Base-by-base conservation (phyloP, 768 basidiomycete species). In the Phlegmacium glaucopus region DNA sequence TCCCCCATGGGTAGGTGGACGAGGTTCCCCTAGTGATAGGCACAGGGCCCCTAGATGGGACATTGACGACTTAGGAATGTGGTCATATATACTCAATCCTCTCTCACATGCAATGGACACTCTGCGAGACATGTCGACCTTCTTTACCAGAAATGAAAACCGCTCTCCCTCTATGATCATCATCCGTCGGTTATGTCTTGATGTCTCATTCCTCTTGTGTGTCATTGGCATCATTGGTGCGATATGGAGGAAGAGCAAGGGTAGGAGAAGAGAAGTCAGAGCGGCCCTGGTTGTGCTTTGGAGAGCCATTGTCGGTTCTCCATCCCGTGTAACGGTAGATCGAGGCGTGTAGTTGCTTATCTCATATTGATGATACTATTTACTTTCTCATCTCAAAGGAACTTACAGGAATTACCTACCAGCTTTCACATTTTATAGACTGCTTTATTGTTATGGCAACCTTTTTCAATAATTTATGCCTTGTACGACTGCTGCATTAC, bases 41-140 rank as follows among this genome's bases (percentile, higher is more conserved):
- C 61, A 60, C 28, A 66, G 63, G 27, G 50, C 29, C 9, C 63
- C 65, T 27, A 65, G 72, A 15, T 88, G 85, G 83, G 85, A 90
- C 60, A 59, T 87, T n/a, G 78, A 88, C 42, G 87, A 91, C 60
- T 71, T 91, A 61, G 90, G 90, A 39, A 77, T 91, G 71, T 93
- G 90, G 90, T 79, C 90, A 6, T 56, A 85, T 38, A 70, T 90
- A 12, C 67, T 89, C 6, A 80, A 77, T 49, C 88, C 88, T 9
- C 44, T 90, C 10, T 65, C 77, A n/a, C 72, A 73, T 26, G 73
- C 77, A 16, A 49, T 82, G 11, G 70, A 71, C 9, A 62, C 64
- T 17, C 53, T 88, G 32, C 76, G 74, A 35, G 69, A 75, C 29
- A 55, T 87, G 34, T 64, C 78, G 9, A 57, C 66, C 10, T 85